Conservation (phyloP, 768 basidiomycete genomes). For the Rhodotorula kratochvilovae region DNA sequence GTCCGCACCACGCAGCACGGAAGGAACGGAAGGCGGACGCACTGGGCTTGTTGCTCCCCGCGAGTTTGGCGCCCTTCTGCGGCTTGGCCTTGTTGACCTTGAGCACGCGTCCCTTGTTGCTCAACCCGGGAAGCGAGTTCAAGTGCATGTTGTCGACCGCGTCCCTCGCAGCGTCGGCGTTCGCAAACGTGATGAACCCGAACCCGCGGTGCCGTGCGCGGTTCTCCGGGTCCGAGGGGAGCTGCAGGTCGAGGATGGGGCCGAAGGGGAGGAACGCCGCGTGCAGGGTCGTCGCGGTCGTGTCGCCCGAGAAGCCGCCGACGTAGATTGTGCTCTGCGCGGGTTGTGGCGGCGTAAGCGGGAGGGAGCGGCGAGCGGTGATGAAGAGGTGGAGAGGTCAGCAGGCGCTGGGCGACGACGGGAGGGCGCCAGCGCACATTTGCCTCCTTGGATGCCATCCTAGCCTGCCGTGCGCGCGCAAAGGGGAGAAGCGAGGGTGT, state of each 20-base stretch:
- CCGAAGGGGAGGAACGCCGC: slow-evolving; percentile 84
- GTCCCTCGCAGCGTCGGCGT: slow-evolving; percentile 79
- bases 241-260: slow-evolving; percentile 84
- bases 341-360: not conserved
- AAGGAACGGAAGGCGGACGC: too few species aligned
- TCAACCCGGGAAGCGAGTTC: slow-evolving; percentile 26
- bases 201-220: slow-evolving; percentile 62
- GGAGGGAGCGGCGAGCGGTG: not conserved
- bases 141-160: slow-evolving; percentile 97
- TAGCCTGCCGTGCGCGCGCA: not conserved
- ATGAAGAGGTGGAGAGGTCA: not conserved
- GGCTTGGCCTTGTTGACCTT: slow-evolving; percentile 83
- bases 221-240: slow-evolving; percentile 60
- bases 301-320: slow-evolving; percentile 33
- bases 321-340: slow-evolving; percentile 48
- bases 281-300: slow-evolving; percentile 70
- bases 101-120: slow-evolving; percentile 54
- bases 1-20: too few species aligned
- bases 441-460: not conserved
- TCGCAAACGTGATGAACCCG: slow-evolving; percentile 82
- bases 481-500: too few species aligned
- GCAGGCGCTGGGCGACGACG: not conserved
- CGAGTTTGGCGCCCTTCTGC: slow-evolving; percentile 58
- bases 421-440: not conserved
- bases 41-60: slow-evolving; percentile 43